Base-by-base conservation (phyloP, 2,329 filamentous ascomycete genomes). In the Berkeleyomyces basicola region DNA sequence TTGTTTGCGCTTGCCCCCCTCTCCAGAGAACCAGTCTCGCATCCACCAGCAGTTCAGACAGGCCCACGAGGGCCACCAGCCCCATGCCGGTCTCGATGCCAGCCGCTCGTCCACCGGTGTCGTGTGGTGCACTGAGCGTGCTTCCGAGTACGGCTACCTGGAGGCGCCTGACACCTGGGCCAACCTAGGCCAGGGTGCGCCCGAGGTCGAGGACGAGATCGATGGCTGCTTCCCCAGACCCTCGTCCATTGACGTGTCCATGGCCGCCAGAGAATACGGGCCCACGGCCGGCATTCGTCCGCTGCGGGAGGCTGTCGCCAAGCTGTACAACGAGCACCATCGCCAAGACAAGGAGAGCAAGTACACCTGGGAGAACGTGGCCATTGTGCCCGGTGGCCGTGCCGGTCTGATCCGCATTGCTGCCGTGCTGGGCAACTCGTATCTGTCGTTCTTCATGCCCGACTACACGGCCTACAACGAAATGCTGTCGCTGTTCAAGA, bases 391-490 rank as follows among this genome's bases (percentile, higher is more conserved):
- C 55, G 91, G 91, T 73, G 92, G 92, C 46, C 84, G 92, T 69
- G 92, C 92, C 42, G 92, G 92, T 58, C 77, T 97, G 74, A 96
- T 96, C 72, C 84, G 92, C 68, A 96, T 97, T 72, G 92, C 92
- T 23, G 92, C 92, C 60, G 90, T 97, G 4, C 76, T 97, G 68
- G 92, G 92, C 67, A 95, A 95, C 72, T 86, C 90, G 62, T 95
- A 95, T 71, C 79, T 96, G 66, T 89, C 87, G 49, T 96, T 96
- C 80, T 96, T 95, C 75, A 88, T 95, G 71, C 89, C 89, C 55
- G 88, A 96, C 73, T 96, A 96, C 76, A 96, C 91, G 2, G 92
- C 92, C 1, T 97, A 97, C 78, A 96, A 95, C 71, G 91, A 96
- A 78, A 96, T 97, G 91, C 76, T 96, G 76, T 90, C 86, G 64